A percentile compares a stretch with the other conserved stretches of the same genome.
Evolutionary conservation across 2,329 filamentous ascomycete genomes (phyloP).

Genomic region (Hymenoscyphus occultus): DNA sequence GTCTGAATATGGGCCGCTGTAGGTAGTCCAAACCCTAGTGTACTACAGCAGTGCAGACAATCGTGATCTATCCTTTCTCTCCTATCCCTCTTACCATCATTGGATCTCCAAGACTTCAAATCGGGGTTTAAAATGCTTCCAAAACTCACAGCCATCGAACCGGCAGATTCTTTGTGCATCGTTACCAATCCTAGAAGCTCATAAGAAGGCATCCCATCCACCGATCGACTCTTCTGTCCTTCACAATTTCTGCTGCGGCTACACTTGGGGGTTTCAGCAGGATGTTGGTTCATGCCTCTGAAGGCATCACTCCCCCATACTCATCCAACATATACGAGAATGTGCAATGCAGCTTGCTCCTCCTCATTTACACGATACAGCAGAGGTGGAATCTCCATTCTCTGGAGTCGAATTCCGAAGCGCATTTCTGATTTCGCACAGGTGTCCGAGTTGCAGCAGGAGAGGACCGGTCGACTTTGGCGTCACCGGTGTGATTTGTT

Average conservation of each 20-base stretch:
- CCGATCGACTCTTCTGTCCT: not conserved
- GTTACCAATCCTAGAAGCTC: not conserved
- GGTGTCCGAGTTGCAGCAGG: not conserved
- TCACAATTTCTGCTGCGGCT: not conserved
- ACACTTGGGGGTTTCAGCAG: not conserved
- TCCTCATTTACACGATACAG: not conserved
- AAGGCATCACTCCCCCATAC: not conserved
- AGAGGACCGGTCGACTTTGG: not conserved
- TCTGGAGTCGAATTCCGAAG: not conserved
- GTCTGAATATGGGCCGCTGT: not conserved
- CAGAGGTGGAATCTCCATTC: not conserved
- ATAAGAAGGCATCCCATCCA: not conserved
- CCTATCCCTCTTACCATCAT: not conserved
- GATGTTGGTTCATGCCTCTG: conserved; percentile 1
- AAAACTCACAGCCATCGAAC: not conserved
- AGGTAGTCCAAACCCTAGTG: not conserved
- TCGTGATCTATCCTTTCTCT: not conserved
- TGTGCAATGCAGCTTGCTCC: not conserved
- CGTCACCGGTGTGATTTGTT: not conserved
- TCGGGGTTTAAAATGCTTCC: not conserved
- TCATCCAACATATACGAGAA: not conserved
- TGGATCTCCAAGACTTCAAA: not conserved
- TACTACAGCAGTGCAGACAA: not conserved
- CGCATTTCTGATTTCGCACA: not conserved
- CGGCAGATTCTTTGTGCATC: not conserved